Evolutionary conservation across 75 land plant species (phyloP), one percentile per base, ranked within the genome.

Genomic region (Ceratopteris richardii): DNA sequence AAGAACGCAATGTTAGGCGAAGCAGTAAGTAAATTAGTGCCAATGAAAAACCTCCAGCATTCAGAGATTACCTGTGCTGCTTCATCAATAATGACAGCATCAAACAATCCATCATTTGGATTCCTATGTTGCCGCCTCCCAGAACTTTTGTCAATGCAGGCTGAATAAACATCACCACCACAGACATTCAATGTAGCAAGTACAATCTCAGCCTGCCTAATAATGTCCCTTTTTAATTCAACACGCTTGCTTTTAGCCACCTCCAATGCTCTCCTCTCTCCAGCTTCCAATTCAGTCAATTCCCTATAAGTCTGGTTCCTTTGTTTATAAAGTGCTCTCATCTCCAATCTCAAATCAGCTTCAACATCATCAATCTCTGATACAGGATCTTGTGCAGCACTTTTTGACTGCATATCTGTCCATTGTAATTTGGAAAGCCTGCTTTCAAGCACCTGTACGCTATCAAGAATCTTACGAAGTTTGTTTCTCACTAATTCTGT

Each of bases 11-110:
- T 13, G 30, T 27, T 27, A 54, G 19, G 60, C 7, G 18, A 63
- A 63, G 19, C 12, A 17, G 0, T 27, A 14, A 19, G 3, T 1
- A 19, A 2, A 58, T 11, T 60, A 18, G n/a, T n/a, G n/a, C n/a
- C n/a, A n/a, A n/a, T n/a, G n/a, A n/a, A n/a, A n/a, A n/a, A n/a
- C n/a, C n/a, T n/a, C n/a, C n/a, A n/a, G n/a, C n/a, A n/a, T 46
- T 17, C 3, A 46, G 17, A 18, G 3, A 31, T 31, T 57, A 57
- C 98, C 70, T 94, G 98, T 43, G 85, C 91, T 55, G 98, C 98
- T 77, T 94, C 98, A 80, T 94, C 98, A 75, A 94, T 90, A 20
- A 94, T 80, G 48, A 94, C 96, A 40, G 85, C 96, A 80, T 90
- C 90, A 76, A 92, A 92, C 33, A 94, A 68, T 43, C 66, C 61